Evolutionary conservation across 2,329 filamentous ascomycete genomes (phyloP), one percentile per base, ranked within the genome.

Genomic region (Aotearoamyces nothofagi): DNA sequence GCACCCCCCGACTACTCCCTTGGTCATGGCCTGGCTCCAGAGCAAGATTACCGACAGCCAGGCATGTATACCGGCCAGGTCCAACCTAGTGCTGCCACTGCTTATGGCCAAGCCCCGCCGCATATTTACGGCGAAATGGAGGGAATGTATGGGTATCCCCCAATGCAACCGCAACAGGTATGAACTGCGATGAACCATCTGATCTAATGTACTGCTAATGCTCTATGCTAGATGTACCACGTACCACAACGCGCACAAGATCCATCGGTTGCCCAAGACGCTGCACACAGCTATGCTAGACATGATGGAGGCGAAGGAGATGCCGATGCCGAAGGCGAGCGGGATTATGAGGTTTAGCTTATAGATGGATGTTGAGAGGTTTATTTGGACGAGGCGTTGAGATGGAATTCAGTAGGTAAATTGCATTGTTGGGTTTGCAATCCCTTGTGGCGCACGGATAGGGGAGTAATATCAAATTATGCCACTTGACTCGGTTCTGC

Each of bases 91-190:
- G 71, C 78, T 9, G 65, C 70, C 26, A 67, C 69, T 29, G 66
- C 69, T 9, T 92, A 92, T 49, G 79, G 76, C 9, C 82, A 90
- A 46, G 69, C 78, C 25, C 77, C 80, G 42, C 53, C 51, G 27
- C 61, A 72, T 38, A 92, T 94, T 66, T 93, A 84, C 47, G 66
- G 75, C 32, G 75, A 78, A 32, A 76, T 86, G 54, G 75, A 82
- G 37, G 73, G 71, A 38, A 93, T 94, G 65, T 96, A 96, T 52
- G 68, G 68, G 22, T 92, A 92, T 51, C 67, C 76, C 9, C 60
- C 73, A 37, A 81, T 93, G 67, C 75, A 78, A 43, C 69, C 79
- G 39, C 83, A 92, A 53, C 81, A 84, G 61, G 81, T 86, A 63
- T 51, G 68, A 27, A 15, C 19, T 26, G 10, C 17, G 11, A 10